Percentiles rank a stretch among this genome's conserved stretches.
phyloP scores from a whole-genome alignment of 176 grass and related monocot genomes.

The Eragrostis nindensis region DNA sequence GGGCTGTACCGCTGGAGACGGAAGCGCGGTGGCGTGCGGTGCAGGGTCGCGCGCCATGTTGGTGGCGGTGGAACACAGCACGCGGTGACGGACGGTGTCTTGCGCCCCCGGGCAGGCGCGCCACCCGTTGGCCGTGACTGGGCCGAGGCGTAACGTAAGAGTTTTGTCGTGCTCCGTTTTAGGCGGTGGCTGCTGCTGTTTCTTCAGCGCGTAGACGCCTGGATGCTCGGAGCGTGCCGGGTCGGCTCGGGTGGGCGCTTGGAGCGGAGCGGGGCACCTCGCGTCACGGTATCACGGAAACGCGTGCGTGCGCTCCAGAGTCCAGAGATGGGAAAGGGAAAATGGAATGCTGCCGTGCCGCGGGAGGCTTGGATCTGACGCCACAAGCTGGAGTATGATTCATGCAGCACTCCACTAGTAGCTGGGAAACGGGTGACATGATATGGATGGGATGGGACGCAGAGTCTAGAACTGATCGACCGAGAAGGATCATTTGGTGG shows the following conservation, averaged over 20 bases:
- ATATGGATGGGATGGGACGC: background rate
- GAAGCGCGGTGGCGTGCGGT: background rate
- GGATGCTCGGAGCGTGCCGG: background rate
- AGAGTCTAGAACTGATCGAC: background rate
- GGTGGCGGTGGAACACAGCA: background rate
- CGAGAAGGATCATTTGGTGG: background rate
- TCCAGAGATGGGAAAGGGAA: background rate
- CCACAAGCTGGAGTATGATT: background rate
- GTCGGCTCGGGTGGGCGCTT: too few relatives aligned
- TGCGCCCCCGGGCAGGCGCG: too few relatives aligned
- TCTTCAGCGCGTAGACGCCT: background rate
- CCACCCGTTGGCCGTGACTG: background rate
- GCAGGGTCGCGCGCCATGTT: background rate
- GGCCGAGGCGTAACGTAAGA: background rate
- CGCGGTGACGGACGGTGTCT: background rate
- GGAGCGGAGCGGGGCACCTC: background rate
- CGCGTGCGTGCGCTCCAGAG: background rate
- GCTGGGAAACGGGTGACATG: background rate
- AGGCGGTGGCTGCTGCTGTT: background rate
- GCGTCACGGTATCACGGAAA: background rate
- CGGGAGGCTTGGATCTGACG: slow-evolving; percentile 3
- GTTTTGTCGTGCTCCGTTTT: background rate
- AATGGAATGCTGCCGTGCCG: background rate
- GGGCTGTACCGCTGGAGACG: background rate
- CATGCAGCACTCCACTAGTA: background rate